A percentile compares a stretch with the other conserved stretches of the same genome.
Conservation (phyloP, 257 asterid genomes). For the Nicotiana tomentosiformis region DNA sequence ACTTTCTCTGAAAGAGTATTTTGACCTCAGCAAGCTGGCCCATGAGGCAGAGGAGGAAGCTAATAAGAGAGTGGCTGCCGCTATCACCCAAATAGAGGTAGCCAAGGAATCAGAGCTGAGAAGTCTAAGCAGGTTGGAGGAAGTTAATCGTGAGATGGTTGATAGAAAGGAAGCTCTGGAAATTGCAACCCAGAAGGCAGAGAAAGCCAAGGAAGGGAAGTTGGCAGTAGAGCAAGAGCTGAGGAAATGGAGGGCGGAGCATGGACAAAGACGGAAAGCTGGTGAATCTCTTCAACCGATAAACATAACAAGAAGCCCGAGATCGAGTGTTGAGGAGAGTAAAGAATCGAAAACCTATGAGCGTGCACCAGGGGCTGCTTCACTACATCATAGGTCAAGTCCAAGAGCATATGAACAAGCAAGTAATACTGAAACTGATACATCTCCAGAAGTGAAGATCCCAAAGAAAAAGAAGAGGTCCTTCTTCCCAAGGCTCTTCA, state of each 20-base stretch:
- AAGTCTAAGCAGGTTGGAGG: conserved; percentile 65
- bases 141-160: conserved; percentile 45
- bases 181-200: conserved; percentile 58
- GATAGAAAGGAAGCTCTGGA: conserved; percentile 49
- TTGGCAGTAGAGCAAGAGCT: conserved; percentile 76
- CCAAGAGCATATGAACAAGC: conserved; percentile 22
- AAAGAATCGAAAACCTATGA: conserved; percentile 12
- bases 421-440: conserved; percentile 46
- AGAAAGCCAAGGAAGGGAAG: conserved; percentile 72
- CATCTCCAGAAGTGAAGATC: conserved; percentile 36
- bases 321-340: conserved; percentile 34
- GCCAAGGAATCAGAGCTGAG: conserved; percentile 72
- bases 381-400: conserved; percentile 23
- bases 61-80: conserved; percentile 52
- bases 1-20: conserved; percentile 71
- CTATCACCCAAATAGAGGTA: conserved; percentile 60
- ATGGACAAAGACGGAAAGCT: conserved; percentile 65
- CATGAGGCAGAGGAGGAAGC: conserved; percentile 90
- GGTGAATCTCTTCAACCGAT: conserved; percentile 33
- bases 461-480: conserved; percentile 61
- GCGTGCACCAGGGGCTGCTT: neutral
- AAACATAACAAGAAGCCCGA: conserved; percentile 22
- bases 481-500: conserved; percentile 49
- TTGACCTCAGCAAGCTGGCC: conserved; percentile 77
- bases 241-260: conserved; percentile 78